Evolutionary conservation across 768 basidiomycete genomes (phyloP).

Genomic region (Collybiopsis confluens): DNA sequence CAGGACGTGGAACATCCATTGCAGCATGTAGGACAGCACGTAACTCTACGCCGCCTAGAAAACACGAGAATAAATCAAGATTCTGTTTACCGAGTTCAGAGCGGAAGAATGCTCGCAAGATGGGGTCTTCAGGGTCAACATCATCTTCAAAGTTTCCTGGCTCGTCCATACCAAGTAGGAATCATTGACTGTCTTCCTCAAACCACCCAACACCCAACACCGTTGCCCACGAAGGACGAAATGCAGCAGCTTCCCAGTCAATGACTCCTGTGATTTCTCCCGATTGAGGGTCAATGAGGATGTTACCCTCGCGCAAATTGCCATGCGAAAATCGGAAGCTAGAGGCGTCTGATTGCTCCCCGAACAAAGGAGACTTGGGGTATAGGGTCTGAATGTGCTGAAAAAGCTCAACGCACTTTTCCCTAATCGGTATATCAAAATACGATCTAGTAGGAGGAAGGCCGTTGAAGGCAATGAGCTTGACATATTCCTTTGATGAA

Average conservation of each 20-base stretch:
- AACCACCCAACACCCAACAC: too few species aligned
- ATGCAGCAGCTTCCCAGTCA: too few species aligned
- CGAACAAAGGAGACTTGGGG: background rate
- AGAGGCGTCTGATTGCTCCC: background rate
- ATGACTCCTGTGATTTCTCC: too few species aligned
- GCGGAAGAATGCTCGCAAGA: constrained; percentile 16
- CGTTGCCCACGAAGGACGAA: too few species aligned
- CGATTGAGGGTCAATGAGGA: constrained; percentile 15
- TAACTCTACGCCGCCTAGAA: constrained; percentile 15
- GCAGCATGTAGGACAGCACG: constrained; percentile 16
- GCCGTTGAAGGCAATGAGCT: too few species aligned
- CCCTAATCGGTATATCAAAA: background rate
- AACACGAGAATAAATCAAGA: constrained; percentile 11
- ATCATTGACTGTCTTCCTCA: too few species aligned
- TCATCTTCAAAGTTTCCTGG: too few species aligned
- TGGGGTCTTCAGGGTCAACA: constrained; percentile 11
- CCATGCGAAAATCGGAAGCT: background rate
- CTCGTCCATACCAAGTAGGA: too few species aligned
- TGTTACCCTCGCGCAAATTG: constrained; percentile 14
- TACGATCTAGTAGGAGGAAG: background rate
- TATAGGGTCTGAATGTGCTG: too few species aligned
- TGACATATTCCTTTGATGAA: too few species aligned
- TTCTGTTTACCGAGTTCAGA: constrained; percentile 11
- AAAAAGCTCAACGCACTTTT: too few species aligned
- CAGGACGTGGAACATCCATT: constrained; percentile 1